Percentiles rank a stretch among this genome's conserved stretches.
Evolutionary conservation across 2,329 filamentous ascomycete species (phyloP).

Genomic region (Scedosporium minutisporum): DNA sequence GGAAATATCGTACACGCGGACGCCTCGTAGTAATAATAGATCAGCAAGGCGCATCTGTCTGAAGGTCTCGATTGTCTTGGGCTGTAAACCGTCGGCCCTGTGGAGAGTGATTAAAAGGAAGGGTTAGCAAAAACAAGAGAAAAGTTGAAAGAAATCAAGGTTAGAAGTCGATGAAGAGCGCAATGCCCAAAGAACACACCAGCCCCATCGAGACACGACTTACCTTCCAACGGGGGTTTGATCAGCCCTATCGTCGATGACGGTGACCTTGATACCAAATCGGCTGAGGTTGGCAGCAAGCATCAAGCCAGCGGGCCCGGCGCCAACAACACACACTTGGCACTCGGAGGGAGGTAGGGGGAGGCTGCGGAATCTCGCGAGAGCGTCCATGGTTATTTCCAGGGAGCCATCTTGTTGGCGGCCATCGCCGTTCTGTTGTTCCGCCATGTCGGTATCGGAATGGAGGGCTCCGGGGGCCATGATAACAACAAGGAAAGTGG

Average conservation of each 20-base stretch:
- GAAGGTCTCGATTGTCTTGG: constrained; percentile 70
- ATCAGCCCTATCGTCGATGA: constrained; percentile 60
- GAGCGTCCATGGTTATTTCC: constrained; percentile 30
- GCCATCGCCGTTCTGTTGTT: constrained; percentile 17
- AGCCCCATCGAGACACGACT: constrained; percentile 5
- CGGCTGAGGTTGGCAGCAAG: constrained; percentile 46
- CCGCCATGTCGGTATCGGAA: constrained; percentile 22
- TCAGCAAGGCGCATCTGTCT: constrained; percentile 66
- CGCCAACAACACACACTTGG: constrained; percentile 44
- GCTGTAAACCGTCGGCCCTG: constrained; percentile 63
- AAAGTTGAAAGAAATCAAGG: not conserved
- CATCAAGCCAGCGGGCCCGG: constrained; percentile 48
- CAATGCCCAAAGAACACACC: too few relatives aligned
- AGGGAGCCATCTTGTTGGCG: constrained; percentile 16
- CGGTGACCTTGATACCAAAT: constrained; percentile 54
- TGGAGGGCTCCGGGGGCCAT: constrained; percentile 28
- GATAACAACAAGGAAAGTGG: not conserved
- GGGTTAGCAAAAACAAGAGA: not conserved
- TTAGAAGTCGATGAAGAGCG: not conserved
- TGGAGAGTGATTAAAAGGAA: constrained; percentile 4
- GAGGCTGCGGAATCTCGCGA: constrained; percentile 38
- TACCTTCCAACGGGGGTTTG: constrained; percentile 55
- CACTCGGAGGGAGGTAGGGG: constrained; percentile 35
- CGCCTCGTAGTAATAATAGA: constrained; percentile 54
- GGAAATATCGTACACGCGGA: constrained; percentile 63